Conservation (phyloP, 768 basidiomycete species). For the Lentinula sp. region DNA sequence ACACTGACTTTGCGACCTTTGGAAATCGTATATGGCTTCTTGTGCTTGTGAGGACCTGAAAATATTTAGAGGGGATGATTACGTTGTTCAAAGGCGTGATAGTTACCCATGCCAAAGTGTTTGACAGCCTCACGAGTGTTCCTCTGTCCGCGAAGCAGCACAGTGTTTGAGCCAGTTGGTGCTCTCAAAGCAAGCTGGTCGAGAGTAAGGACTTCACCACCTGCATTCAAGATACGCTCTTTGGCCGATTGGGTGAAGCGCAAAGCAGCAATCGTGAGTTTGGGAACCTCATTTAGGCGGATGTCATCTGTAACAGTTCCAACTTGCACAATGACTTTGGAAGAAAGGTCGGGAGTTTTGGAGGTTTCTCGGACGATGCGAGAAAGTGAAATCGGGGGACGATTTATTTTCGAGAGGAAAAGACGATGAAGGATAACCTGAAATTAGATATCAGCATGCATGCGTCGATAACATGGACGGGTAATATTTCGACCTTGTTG, state of each 20-base stretch:
- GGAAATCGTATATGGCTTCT: conserved; percentile 93
- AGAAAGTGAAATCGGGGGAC: conserved; percentile 93
- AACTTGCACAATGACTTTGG: conserved; percentile 85
- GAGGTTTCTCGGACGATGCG: conserved; percentile 81
- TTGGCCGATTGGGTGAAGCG: conserved; percentile 90
- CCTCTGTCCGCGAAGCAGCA: conserved; percentile 88
- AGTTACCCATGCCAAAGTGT: conserved; percentile 91
- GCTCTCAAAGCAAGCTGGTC: conserved; percentile 95
- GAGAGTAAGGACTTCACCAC: conserved; percentile 91
- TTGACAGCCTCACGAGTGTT: conserved; percentile 92
- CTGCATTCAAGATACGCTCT: conserved; percentile 93
- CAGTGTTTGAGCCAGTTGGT: conserved; percentile 92
- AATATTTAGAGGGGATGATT: neutral
- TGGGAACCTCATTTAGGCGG: conserved; percentile 80
- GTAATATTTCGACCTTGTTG: conserved; percentile 66
- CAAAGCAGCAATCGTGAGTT: conserved; percentile 89
- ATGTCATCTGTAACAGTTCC: conserved; percentile 95
- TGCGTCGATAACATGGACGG: conserved; percentile 4
- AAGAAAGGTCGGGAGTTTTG: conserved; percentile 54
- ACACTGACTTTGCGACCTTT: conserved; percentile 86
- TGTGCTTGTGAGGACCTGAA: conserved; percentile 89
- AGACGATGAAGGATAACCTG: conserved; percentile 93
- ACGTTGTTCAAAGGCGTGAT: neutral
- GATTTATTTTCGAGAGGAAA: conserved; percentile 96
- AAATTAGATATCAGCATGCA: conserved; percentile 16